phyloP scores from a whole-genome alignment of 2,329 filamentous ascomycete genomes.

The Daldinia sp. region DNA sequence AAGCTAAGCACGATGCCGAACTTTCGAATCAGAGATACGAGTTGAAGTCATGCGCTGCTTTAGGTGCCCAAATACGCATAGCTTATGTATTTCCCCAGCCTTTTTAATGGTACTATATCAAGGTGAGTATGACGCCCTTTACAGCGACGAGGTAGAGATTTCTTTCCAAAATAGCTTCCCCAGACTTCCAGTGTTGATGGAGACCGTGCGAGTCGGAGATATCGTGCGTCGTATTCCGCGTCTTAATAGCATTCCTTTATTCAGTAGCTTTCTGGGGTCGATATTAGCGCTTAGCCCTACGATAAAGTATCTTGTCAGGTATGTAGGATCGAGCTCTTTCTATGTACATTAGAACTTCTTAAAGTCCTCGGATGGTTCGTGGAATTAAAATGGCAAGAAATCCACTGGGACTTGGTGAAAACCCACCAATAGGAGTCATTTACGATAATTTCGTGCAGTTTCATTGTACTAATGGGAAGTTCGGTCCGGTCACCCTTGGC shows the following conservation, averaged over 20 bases:
- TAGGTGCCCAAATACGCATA: background rate
- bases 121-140: background rate
- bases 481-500: slow-evolving; percentile 42
- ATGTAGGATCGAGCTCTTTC: slow-evolving; percentile 15
- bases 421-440: slow-evolving; percentile 38
- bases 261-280: slow-evolving; percentile 10
- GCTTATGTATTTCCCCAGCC: background rate
- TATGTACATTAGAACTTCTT: slow-evolving; percentile 37
- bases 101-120: background rate
- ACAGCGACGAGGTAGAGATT: slow-evolving; percentile 8
- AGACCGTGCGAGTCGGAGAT: slow-evolving; percentile 5
- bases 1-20: background rate
- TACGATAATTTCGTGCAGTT: slow-evolving; percentile 29
- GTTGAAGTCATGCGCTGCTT: background rate
- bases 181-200: background rate
- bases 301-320: slow-evolving; percentile 5
- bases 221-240: slow-evolving; percentile 18
- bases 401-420: slow-evolving; percentile 15
- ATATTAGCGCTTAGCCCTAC: slow-evolving; percentile 12
- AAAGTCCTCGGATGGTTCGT: slow-evolving; percentile 39
- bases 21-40: background rate
- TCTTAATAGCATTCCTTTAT: slow-evolving; percentile 13
- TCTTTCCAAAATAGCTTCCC: slow-evolving; percentile 5
- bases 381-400: slow-evolving; percentile 31
- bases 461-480: slow-evolving; percentile 38